phyloP scores from a whole-genome alignment of 139 green algal species.

The Chlamydomonas sp. region DNA sequence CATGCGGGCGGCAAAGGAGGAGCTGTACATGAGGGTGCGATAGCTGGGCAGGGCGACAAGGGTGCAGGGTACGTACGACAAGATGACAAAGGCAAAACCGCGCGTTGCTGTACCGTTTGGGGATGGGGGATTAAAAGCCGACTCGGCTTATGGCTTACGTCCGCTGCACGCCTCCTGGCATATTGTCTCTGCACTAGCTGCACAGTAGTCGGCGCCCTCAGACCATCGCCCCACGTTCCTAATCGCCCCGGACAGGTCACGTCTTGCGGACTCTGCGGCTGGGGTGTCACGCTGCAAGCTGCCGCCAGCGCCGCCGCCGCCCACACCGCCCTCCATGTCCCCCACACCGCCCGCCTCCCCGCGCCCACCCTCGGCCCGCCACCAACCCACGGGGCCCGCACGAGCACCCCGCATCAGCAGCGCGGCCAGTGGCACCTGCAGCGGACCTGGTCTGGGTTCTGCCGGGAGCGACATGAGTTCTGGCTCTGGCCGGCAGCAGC shows the following conservation, averaged over 20 bases:
- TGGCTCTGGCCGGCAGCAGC: not conserved
- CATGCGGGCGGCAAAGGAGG: constrained; percentile 79
- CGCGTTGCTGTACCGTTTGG: not conserved
- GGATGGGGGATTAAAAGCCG: too few relatives aligned
- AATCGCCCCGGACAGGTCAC: not conserved
- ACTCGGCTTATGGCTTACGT: too few relatives aligned
- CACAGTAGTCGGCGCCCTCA: not conserved
- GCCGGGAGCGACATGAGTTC: too few relatives aligned
- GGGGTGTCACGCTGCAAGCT: constrained; percentile 10
- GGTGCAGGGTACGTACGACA: not conserved
- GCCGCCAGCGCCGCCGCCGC: not conserved
- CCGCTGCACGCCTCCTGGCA: too few relatives aligned
- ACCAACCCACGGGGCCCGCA: too few relatives aligned
- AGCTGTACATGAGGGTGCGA: constrained; percentile 67
- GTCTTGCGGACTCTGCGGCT: not conserved
- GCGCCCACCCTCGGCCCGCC: too few relatives aligned
- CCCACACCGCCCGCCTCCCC: not conserved
- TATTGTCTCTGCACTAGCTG: too few relatives aligned
- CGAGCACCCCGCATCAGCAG: not conserved
- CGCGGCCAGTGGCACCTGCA: not conserved
- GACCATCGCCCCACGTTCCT: too few relatives aligned
- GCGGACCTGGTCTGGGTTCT: not conserved
- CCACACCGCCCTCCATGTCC: constrained; percentile 1
- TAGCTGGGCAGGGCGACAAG: not conserved
- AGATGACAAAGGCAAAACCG: too few relatives aligned